These are phyloP conservation scores for Hypoxylon sp. DNA, from an alignment of 2,329 filamentous ascomycete species.

Conservation along the genomic window DNA sequence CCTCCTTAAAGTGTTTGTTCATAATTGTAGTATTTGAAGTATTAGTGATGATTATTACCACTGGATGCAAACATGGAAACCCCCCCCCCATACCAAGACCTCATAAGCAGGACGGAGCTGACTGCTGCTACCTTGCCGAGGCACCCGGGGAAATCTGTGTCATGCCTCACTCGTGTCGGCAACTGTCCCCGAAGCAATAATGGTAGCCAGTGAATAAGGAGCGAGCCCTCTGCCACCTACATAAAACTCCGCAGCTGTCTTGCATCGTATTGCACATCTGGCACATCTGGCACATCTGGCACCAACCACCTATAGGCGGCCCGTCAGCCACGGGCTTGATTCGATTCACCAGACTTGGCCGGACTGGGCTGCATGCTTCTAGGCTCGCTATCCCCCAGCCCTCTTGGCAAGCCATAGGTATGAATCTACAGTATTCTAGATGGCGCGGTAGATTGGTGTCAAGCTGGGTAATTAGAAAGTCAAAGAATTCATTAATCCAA, in stretches of 20 bases:
- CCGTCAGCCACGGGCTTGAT: constrained; percentile 26
- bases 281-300: constrained; percentile 32
- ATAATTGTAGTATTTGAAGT: no score
- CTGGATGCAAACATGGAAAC: background rate
- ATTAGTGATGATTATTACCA: no score
- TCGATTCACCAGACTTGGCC: constrained; percentile 25
- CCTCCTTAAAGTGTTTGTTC: no score
- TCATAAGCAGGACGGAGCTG: constrained; percentile 4
- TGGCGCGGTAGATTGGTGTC: background rate
- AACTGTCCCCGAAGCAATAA: constrained; percentile 28
- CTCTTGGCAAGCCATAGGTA: constrained; percentile 24
- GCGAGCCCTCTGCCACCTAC: constrained; percentile 12
- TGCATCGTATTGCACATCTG: constrained; percentile 34
- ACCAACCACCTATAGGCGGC: constrained; percentile 40
- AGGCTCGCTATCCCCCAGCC: constrained; percentile 23
- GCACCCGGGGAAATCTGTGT: constrained; percentile 20
- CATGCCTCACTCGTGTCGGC: constrained; percentile 26
- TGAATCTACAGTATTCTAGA: constrained; percentile 19
- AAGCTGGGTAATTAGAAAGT: background rate
- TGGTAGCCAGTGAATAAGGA: background rate
- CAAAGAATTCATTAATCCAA: constrained; percentile 1
- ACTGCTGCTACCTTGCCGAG: constrained; percentile 28
- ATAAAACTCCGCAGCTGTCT: constrained; percentile 13
- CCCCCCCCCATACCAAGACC: constrained; percentile 9
- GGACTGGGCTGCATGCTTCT: constrained; percentile 36